These are phyloP conservation scores for Ichthyophthirius multifiliis DNA, from an alignment of 169 alveolate species.

Conservation along the genomic window DNA sequence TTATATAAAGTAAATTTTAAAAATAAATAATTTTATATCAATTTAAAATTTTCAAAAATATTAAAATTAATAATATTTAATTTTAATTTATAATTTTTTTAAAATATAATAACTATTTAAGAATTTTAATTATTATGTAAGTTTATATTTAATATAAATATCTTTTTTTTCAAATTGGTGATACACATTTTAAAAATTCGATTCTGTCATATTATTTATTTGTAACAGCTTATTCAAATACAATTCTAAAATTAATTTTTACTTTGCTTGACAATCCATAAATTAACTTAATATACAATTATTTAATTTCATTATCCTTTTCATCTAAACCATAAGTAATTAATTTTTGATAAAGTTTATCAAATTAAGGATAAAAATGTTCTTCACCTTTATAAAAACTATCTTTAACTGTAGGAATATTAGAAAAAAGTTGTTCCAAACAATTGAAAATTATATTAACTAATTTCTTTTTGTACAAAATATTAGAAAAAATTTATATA, in stretches of 20 bases:
- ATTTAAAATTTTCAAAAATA: too few species aligned
- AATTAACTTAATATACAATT: background rate
- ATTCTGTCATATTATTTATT: constrained; percentile 25
- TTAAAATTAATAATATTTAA: too few species aligned
- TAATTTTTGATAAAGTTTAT: background rate
- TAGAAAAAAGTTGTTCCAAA: background rate
- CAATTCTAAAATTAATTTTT: constrained; percentile 17
- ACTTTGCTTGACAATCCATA: constrained; percentile 10
- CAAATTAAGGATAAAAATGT: constrained; percentile 3
- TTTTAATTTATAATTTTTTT: too few species aligned
- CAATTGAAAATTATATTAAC: background rate
- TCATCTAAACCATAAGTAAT: constrained; percentile 28
- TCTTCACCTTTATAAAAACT: constrained; percentile 12
- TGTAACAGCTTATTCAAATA: constrained; percentile 4
- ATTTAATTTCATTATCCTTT: constrained; percentile 22
- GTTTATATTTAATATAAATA: too few species aligned
- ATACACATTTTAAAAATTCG: background rate
- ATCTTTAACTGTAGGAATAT: constrained; percentile 15
- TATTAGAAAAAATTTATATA: background rate
- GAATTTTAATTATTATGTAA: too few species aligned
- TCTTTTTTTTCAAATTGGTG: background rate
- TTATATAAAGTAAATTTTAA: too few species aligned
- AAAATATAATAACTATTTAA: too few species aligned
- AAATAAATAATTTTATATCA: too few species aligned
- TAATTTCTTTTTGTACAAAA: background rate